Base-by-base conservation (phyloP, 345 rosid species). In the Dovyalis caffra region DNA sequence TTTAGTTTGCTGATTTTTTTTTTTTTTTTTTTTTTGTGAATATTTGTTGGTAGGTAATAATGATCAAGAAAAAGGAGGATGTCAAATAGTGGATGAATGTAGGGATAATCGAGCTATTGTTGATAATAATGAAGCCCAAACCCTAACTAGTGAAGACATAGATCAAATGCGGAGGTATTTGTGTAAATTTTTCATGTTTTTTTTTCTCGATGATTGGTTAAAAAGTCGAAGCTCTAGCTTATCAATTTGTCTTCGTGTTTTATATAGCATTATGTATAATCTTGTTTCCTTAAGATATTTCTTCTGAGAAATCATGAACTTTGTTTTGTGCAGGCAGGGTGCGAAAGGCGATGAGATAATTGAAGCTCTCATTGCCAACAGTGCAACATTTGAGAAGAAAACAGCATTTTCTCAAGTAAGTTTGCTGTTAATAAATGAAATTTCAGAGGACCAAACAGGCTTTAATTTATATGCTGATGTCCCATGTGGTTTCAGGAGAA, bases 331-430 rank as follows among this genome's bases (percentile, higher is more conserved):
- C 88, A 95, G 98, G 74, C 89, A 91, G 72, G 99, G 99, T 75
- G 94, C 94, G 4, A 88, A 90, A 65, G 99, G 97, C 0, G 87
- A 87, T 78, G 91, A 91, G 51, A 95, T 95, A 47, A 86, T 95
- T 65, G 97, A 88, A 82, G 99, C 98, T 67, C 89, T 95, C 31
- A 93, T 95, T 79, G 89, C 98, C 56, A 95, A 93, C 34, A 93
- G 97, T 81, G 83, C 96, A 56, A 93, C 99, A 15, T 95, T 88
- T 81, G 96, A 90, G 57, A 91, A 90, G 91, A 95, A 93, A 85
- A 87, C 91, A 25, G 73, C 77, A 38, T 89, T 93, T 74, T 93
- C 99, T 8, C 97, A 95, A 86, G 99, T 85, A 76, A 65, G 78
- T 70, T 23, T 64, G 25, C 61, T 11, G 40, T 18, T 31, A 25